Conservation (phyloP, 306 rosid genomes). For the Quercus gilva region DNA sequence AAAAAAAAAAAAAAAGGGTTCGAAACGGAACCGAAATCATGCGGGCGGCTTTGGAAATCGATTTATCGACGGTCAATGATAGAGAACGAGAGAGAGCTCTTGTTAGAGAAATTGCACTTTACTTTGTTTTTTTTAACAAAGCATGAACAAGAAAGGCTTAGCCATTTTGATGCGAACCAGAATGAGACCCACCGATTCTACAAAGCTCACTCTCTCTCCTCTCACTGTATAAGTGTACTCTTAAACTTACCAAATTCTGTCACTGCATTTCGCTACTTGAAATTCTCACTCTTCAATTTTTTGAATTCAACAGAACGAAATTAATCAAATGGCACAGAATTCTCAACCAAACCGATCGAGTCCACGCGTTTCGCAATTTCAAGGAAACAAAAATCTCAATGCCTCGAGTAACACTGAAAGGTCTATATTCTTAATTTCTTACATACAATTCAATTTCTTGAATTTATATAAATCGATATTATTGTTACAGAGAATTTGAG, state of each 20-base stretch:
- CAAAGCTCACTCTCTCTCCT: constrained; percentile 61
- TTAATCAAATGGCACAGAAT: constrained; percentile 38
- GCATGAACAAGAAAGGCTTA: constrained; percentile 67
- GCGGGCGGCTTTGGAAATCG: neutral
- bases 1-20: too few species aligned
- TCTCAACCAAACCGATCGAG: constrained; percentile 38
- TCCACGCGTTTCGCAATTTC: constrained; percentile 11
- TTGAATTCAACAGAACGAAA: constrained; percentile 35
- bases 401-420: constrained; percentile 44
- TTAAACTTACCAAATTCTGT: neutral
- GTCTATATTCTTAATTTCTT: constrained; percentile 23
- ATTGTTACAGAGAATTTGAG: constrained; percentile 53
- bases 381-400: constrained; percentile 26
- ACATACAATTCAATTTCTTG: neutral
- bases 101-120: too few species aligned
- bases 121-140: too few species aligned
- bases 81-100: too few species aligned
- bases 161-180: constrained; percentile 89
- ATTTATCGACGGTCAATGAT: neutral
- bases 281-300: neutral
- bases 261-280: neutral
- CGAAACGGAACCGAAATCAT: too few species aligned
- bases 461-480: neutral
- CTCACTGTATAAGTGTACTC: constrained; percentile 34
- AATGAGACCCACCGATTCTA: constrained; percentile 61